Evolutionary conservation across 345 rosid genomes (phyloP).

Genomic region (Pelargonium nanum): DNA sequence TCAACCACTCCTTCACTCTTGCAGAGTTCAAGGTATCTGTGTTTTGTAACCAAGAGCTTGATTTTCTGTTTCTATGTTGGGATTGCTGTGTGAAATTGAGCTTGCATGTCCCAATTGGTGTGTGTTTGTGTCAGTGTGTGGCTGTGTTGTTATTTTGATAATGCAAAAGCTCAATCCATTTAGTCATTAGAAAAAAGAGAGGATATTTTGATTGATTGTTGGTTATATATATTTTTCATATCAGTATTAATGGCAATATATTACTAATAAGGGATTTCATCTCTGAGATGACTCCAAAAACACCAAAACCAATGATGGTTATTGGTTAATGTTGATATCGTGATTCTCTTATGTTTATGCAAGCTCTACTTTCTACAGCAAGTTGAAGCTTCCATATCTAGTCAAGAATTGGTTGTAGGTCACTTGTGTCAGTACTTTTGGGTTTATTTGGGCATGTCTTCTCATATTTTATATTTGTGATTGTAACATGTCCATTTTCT

Average conservation of each 20-base stretch:
- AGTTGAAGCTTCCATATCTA: not conserved
- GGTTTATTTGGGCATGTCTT: not conserved
- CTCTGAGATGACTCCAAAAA: too few relatives aligned
- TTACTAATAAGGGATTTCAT: too few relatives aligned
- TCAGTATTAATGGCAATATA: too few relatives aligned
- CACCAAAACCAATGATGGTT: too few relatives aligned
- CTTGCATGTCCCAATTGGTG: not conserved
- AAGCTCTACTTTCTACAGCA: too few relatives aligned
- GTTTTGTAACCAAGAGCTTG: slow-evolving; percentile 11
- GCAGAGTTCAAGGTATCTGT: slow-evolving; percentile 41
- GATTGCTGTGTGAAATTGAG: not conserved
- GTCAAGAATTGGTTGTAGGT: not conserved
- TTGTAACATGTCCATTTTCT: not conserved
- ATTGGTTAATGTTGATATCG: too few relatives aligned
- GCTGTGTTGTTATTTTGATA: not conserved
- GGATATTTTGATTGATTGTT: too few relatives aligned
- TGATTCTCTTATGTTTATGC: too few relatives aligned
- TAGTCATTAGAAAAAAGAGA: not conserved
- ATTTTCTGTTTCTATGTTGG: not conserved
- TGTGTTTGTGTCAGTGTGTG: not conserved
- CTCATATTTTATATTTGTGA: not conserved
- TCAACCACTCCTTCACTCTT: slow-evolving; percentile 13
- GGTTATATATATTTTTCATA: too few relatives aligned
- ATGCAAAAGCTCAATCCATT: too few relatives aligned
- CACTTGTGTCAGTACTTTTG: not conserved